These are phyloP conservation scores for Xylariaceae sp. DNA, from an alignment of 2,329 filamentous ascomycete species.

Conservation along the genomic window DNA sequence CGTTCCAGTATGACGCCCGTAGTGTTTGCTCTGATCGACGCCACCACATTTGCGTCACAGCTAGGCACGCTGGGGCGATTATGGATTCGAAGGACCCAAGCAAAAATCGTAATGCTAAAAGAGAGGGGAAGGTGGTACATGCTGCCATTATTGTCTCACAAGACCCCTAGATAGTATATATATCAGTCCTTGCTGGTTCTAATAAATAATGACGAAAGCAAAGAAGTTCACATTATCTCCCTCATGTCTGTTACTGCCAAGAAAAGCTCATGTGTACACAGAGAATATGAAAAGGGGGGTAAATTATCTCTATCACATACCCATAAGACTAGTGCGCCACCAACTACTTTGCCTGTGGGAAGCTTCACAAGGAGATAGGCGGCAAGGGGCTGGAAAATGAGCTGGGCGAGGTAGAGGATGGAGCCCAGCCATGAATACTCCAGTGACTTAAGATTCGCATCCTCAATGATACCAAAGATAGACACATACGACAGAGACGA, in stretches of 20 bases:
- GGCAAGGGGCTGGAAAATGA: conserved; percentile 59
- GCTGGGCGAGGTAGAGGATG: conserved; percentile 62
- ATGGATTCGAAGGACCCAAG: conserved; percentile 52
- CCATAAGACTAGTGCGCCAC: conserved; percentile 56
- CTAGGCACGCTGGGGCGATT: conserved; percentile 54
- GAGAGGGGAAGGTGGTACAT: conserved; percentile 49
- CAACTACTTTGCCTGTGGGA: conserved; percentile 58
- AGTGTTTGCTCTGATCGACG: conserved; percentile 54
- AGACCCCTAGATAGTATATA: conserved; percentile 39
- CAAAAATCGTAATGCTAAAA: conserved; percentile 49
- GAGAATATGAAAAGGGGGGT: not conserved
- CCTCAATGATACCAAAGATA: conserved; percentile 52
- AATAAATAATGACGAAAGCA: not conserved
- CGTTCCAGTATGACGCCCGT: conserved; percentile 54
- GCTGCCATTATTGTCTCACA: conserved; percentile 54
- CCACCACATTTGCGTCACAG: conserved; percentile 60
- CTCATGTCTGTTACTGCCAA: too few species aligned
- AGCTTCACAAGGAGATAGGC: conserved; percentile 56
- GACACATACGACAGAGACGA: conserved; percentile 48
- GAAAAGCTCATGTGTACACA: not conserved
- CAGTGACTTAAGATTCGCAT: conserved; percentile 49
- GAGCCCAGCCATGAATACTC: conserved; percentile 64
- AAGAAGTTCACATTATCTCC: not conserved
- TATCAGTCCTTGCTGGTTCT: not conserved
- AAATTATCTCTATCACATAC: conserved; percentile 17